A percentile compares a stretch with the other conserved stretches of the same genome.
Evolutionary conservation across 176 grass and related monocot species (phyloP).

Genomic region (Eragrostis nindensis): DNA sequence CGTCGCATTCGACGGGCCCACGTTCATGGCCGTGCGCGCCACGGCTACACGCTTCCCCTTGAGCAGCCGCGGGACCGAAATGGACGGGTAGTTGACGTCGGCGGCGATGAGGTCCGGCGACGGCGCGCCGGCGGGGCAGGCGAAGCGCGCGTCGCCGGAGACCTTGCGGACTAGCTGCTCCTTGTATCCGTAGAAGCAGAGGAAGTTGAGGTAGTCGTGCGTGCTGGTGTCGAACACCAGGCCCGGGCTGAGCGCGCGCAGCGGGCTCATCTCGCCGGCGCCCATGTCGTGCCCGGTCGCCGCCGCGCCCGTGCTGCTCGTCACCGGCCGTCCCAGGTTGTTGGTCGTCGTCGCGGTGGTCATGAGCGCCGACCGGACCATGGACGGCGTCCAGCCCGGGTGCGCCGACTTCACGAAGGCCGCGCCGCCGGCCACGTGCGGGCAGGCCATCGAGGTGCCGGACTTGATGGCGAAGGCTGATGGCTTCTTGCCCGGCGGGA

Average conservation of each 20-base stretch:
- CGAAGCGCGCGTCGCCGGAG: slow-evolving; percentile 52
- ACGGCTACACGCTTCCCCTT: slow-evolving; percentile 46
- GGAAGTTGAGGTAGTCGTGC: slow-evolving; percentile 80
- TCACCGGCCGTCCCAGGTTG: slow-evolving; percentile 69
- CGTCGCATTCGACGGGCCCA: slow-evolving; percentile 74
- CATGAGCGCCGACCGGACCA: slow-evolving; percentile 97
- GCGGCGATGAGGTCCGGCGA: slow-evolving; percentile 75
- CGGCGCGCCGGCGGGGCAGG: slow-evolving; percentile 46
- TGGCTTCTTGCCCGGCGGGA: slow-evolving; percentile 74
- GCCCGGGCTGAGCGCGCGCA: slow-evolving; percentile 87
- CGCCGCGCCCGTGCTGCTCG: slow-evolving; percentile 60
- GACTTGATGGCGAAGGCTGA: slow-evolving; percentile 83
- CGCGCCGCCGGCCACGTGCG: slow-evolving; percentile 81
- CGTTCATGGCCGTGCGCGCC: slow-evolving; percentile 72
- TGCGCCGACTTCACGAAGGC: slow-evolving; percentile 90
- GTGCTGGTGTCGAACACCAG: slow-evolving; percentile 80
- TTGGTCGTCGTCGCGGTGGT: slow-evolving; percentile 77
- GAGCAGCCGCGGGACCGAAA: slow-evolving; percentile 70
- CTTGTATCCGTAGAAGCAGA: slow-evolving; percentile 95
- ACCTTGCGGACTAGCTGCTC: slow-evolving; percentile 69
- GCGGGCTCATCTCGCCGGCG: slow-evolving; percentile 89
- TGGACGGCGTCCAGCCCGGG: slow-evolving; percentile 85
- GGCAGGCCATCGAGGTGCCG: slow-evolving; percentile 96
- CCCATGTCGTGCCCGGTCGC: slow-evolving; percentile 90
- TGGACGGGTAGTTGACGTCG: slow-evolving; percentile 87